Conservation (phyloP, 371 early-diverging fungal genomes). For the Mortierella sp. region DNA sequence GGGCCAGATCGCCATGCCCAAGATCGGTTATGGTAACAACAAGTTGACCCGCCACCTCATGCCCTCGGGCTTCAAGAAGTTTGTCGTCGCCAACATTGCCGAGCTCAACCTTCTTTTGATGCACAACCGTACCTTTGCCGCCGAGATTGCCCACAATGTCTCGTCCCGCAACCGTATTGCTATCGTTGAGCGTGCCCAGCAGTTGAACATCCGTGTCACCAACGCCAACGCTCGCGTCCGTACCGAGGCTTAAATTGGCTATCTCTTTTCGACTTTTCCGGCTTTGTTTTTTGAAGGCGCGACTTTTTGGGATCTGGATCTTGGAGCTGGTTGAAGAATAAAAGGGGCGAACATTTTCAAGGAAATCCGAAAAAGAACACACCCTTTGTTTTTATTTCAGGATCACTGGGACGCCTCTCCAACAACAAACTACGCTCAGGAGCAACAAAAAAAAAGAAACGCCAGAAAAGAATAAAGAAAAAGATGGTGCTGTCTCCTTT, state of each 20-base stretch:
- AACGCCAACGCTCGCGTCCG: slow-evolving; percentile 98
- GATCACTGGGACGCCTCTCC: not conserved
- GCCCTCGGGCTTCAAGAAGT: slow-evolving; percentile 99
- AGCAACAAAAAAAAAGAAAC: not conserved
- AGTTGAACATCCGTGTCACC: slow-evolving; percentile 97
- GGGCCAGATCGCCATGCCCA: slow-evolving; percentile 99
- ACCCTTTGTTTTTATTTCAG: slow-evolving; percentile 5
- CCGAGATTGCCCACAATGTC: slow-evolving; percentile 99
- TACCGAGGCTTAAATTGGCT: slow-evolving; percentile 81
- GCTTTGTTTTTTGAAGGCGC: slow-evolving; percentile 3
- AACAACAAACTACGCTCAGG: not conserved
- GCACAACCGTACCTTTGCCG: slow-evolving; percentile 99
- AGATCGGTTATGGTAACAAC: slow-evolving; percentile 99
- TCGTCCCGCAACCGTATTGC: slow-evolving; percentile 97
- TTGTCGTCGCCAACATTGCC: slow-evolving; percentile 93
- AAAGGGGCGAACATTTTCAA: not conserved
- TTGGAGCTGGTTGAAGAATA: not conserved
- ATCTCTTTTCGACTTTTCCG: not conserved
- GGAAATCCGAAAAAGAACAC: not conserved
- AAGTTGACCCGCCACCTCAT: slow-evolving; percentile 96
- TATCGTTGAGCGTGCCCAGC: slow-evolving; percentile 97
- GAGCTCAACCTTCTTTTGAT: slow-evolving; percentile 98
- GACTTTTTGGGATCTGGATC: slow-evolving; percentile 9
- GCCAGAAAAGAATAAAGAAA: slow-evolving; percentile 18
- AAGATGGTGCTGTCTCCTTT: slow-evolving; percentile 47